Evolutionary conservation across 768 basidiomycete species (phyloP).

Genomic region (Crucibulum laeve): DNA sequence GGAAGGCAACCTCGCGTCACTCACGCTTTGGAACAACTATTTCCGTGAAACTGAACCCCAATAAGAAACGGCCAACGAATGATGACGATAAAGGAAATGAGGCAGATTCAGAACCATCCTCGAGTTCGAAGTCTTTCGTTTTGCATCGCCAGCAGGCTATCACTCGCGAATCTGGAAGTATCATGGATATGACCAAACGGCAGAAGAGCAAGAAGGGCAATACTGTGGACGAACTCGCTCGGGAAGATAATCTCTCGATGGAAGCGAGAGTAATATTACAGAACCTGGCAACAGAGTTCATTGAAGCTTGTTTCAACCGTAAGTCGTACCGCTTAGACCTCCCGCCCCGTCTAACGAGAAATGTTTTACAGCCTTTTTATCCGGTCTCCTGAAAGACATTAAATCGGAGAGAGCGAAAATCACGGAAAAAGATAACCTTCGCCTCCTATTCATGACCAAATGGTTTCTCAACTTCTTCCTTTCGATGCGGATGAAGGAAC

Average conservation of each 20-base stretch:
- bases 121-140: conserved; percentile 54
- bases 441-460: conserved; percentile 80
- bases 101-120: conserved; percentile 17
- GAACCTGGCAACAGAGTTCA: conserved; percentile 64
- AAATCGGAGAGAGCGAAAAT: conserved; percentile 88
- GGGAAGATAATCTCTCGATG: conserved; percentile 62
- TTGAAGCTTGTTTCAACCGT: conserved; percentile 90
- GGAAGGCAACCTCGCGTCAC: conserved; percentile 70
- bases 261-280: conserved; percentile 66
- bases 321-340: conserved; percentile 24
- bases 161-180: conserved; percentile 55
- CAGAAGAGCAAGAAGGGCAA: conserved; percentile 54
- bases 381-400: conserved; percentile 86
- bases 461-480: conserved; percentile 96
- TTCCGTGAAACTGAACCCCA: conserved; percentile 65
- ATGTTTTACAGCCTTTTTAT: conserved; percentile 69
- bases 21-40: conserved; percentile 97
- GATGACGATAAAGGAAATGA: conserved; percentile 13
- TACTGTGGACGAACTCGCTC: conserved; percentile 62
- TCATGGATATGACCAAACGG: conserved; percentile 71
- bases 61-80: conserved; percentile 30
- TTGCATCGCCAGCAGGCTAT: conserved; percentile 86
- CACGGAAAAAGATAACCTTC: conserved; percentile 91
- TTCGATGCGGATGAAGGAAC: conserved; percentile 38
- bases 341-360: not conserved